Base-by-base conservation (phyloP, 208 protist species). In the Wallacemonas sp. region DNA sequence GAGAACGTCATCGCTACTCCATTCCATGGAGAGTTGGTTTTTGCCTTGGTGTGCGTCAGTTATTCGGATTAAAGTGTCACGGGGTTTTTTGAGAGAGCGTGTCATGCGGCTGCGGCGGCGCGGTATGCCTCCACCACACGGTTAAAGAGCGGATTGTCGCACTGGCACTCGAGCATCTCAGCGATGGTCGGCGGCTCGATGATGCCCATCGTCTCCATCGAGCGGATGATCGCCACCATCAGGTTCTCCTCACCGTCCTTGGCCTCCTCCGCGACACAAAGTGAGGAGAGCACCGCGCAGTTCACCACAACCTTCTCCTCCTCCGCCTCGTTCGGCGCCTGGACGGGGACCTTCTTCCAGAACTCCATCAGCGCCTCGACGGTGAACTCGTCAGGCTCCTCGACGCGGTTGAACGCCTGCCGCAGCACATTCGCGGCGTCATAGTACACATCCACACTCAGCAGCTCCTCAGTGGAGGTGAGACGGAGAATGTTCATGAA, bases 401-500 rank as follows among this genome's bases (percentile, higher is more conserved):
- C 72, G 19, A 93, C 44, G 14, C 74, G 62, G 62, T 81, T 83
- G 69, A 92, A 92, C n/a, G 84, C 82, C 30, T 78, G 80, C 38
- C 80, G 80, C 44, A 93, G 74, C 52, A 96, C 74, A 11, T 80
- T 82, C 12, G 81, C 86, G 1, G 87, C 78, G 66, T 94, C 86
- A 57, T 87, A 93, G 74, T 93, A 94, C 38, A 93, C 76, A 74
- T 96, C 84, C 30, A 76, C 81, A 36, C 65, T 76, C 38, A 68
- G 70, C 71, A 80, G 79, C 69, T 92, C 75, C 54, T 87, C 76
- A 23, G 76, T 77, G n/a, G 87, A 91, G 44, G 79, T 85, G 56
- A 90, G 75, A 9, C 78, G 73, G 72, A 96, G 80, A 80, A 96
- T 92, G 33, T 54, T 63, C 76, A 94, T 90, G 58, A 92, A 94